phyloP scores from a whole-genome alignment of 192 early-diverging fungal species.

The Rhizophagus prolifer region DNA sequence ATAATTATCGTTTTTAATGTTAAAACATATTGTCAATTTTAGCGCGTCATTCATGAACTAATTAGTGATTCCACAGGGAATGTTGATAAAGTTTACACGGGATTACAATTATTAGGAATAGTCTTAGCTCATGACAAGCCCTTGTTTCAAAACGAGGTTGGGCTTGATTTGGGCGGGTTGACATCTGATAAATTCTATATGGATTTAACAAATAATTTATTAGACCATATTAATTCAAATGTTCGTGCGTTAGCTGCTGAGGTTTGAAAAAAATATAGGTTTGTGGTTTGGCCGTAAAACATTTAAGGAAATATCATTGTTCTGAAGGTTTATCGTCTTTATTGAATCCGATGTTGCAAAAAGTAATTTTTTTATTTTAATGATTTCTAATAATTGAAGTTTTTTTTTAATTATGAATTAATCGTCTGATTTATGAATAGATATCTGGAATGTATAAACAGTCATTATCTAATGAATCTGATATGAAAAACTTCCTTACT shows the following conservation, averaged over 20 bases:
- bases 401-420: background rate
- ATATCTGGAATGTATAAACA: background rate
- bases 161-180: conserved; percentile 39
- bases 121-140: conserved; percentile 54
- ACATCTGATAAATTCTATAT: conserved; percentile 44
- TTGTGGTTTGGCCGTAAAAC: conserved; percentile 3
- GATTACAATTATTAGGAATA: conserved; percentile 58
- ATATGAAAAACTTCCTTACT: conserved; percentile 34
- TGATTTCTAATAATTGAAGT: background rate
- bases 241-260: conserved; percentile 61
- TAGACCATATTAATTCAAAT: conserved; percentile 37
- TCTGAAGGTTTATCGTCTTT: background rate
- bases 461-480: background rate
- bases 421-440: background rate
- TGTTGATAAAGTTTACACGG: conserved; percentile 48
- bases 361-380: background rate
- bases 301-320: conserved; percentile 10
- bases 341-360: conserved; percentile 5
- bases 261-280: conserved; percentile 27
- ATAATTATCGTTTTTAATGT: background rate
- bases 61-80: conserved; percentile 42
- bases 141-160: conserved; percentile 44
- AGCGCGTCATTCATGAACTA: conserved; percentile 49
- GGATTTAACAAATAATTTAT: conserved; percentile 39
- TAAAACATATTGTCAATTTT: background rate